A percentile compares a stretch with the other conserved stretches of the same genome.
Evolutionary conservation across 2,329 filamentous ascomycete genomes (phyloP).

Genomic region (Colletotrichum neosansevieriae): DNA sequence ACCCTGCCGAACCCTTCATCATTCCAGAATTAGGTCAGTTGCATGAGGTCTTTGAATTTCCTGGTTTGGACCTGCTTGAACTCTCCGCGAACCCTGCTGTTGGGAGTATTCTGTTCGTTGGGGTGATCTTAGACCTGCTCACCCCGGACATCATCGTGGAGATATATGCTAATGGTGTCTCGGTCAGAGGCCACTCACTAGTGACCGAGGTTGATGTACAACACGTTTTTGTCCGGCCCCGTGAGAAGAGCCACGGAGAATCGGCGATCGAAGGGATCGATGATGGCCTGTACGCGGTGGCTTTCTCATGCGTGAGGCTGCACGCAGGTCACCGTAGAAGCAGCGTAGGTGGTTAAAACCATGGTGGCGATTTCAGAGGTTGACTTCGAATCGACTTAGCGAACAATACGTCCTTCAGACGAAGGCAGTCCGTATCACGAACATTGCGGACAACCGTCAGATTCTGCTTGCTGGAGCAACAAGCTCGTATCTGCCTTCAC

Average conservation of each 20-base stretch:
- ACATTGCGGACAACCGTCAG: no score
- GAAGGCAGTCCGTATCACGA: no score
- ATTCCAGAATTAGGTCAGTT: background rate
- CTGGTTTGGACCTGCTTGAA: background rate
- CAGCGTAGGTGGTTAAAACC: no score
- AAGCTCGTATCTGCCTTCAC: no score
- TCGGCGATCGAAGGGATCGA: background rate
- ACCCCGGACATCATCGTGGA: background rate
- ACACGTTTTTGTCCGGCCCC: background rate
- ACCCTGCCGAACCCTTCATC: background rate
- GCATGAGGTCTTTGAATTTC: background rate
- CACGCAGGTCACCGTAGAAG: no score
- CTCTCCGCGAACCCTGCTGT: background rate
- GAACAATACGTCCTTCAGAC: no score
- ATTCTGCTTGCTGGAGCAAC: no score
- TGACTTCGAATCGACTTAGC: no score
- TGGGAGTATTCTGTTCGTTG: background rate
- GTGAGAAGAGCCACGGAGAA: background rate
- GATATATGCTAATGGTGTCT: accelerated
- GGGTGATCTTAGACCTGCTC: background rate
- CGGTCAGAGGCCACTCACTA: background rate
- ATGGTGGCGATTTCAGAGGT: no score
- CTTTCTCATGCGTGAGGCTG: no score
- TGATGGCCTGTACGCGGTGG: no score
- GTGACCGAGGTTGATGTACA: background rate